Conservation (phyloP, 2,329 filamentous ascomycete genomes). For the Trichoderma sp. region DNA sequence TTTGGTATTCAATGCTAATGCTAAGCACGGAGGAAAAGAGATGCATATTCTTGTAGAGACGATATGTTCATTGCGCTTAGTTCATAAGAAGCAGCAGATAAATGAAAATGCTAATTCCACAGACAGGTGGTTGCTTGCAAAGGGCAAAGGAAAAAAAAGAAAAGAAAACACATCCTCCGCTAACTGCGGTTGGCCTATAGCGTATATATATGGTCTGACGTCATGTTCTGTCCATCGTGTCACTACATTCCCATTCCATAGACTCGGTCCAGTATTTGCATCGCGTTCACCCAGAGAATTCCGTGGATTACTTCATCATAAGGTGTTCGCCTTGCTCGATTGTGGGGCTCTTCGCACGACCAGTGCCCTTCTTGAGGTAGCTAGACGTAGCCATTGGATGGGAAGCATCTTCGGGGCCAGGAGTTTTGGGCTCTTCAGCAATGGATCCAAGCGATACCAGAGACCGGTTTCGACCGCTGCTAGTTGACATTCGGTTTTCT, state of each 20-base stretch:
- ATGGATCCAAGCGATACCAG: slow-evolving; percentile 46
- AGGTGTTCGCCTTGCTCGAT: slow-evolving; percentile 44
- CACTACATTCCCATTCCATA: not conserved
- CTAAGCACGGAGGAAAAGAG: not conserved
- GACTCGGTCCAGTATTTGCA: not conserved
- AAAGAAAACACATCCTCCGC: not conserved
- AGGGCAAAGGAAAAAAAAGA: not conserved
- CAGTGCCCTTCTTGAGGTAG: slow-evolving; percentile 20
- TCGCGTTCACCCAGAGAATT: not conserved
- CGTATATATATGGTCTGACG: not conserved
- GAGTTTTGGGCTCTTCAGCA: slow-evolving; percentile 41
- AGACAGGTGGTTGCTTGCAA: not conserved
- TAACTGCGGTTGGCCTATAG: not conserved
- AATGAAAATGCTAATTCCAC: not conserved
- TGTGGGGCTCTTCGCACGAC: slow-evolving; percentile 25
- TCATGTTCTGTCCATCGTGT: not conserved
- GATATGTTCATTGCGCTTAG: not conserved
- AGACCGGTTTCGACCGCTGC: slow-evolving; percentile 37
- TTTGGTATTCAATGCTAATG: not conserved
- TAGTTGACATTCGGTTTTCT: slow-evolving; percentile 34
- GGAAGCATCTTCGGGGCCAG: not conserved
- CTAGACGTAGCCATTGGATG: not conserved
- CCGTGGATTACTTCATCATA: slow-evolving; percentile 28
- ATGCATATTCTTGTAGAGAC: not conserved
- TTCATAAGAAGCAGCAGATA: not conserved